phyloP scores from a whole-genome alignment of 345 rosid species.

The Melaleuca quinquenervia region DNA sequence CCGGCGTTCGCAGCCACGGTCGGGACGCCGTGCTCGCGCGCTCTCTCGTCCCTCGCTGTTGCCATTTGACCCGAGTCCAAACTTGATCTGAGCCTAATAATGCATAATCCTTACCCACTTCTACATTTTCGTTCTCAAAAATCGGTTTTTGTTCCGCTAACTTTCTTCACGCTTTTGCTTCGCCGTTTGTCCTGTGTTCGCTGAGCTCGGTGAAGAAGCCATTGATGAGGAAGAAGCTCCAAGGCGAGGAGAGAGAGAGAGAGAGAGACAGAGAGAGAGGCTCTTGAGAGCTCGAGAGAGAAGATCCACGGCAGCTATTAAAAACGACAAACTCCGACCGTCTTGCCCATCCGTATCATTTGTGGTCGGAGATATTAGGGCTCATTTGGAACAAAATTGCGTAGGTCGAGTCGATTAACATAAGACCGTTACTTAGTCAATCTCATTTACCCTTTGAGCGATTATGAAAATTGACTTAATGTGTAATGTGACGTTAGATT shows the following conservation, averaged over 20 bases:
- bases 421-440: background rate
- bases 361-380: background rate
- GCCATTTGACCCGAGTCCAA: background rate
- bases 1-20: background rate
- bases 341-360: background rate
- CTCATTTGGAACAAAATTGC: background rate
- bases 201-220: background rate
- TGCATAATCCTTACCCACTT: background rate
- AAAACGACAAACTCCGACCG: background rate
- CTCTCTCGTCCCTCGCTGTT: background rate
- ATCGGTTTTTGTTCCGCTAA: background rate
- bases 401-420: background rate
- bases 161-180: background rate
- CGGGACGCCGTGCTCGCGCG: background rate
- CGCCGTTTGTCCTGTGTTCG: background rate
- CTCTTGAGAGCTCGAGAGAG: background rate
- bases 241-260: background rate
- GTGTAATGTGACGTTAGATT: no score
- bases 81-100: background rate
- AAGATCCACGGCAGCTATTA: background rate
- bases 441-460: background rate
- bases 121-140: background rate
- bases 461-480: rapidly evolving
- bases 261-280: background rate
- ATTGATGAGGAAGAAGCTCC: background rate